These are phyloP conservation scores for Flaveria brownii DNA, from an alignment of 129 eudicot species.

Conservation along the genomic window DNA sequence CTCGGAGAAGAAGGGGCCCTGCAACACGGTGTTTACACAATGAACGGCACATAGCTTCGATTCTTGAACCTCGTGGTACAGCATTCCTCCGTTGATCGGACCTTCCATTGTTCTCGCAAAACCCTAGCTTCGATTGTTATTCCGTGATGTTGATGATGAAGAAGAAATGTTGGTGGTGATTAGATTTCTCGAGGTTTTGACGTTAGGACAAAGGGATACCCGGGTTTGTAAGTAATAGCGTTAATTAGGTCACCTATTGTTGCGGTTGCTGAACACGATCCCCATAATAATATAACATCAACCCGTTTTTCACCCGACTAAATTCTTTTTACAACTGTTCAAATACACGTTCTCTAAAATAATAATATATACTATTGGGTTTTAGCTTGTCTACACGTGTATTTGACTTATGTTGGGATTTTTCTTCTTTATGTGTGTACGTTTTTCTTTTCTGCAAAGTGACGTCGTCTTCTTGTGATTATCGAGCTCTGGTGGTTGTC, in stretches of 20 bases:
- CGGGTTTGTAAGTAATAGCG: not conserved
- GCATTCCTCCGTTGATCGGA: conserved; percentile 88
- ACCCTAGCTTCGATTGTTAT: conserved; percentile 23
- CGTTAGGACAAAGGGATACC: not conserved
- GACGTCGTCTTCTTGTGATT: too few species aligned
- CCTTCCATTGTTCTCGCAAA: conserved; percentile 47
- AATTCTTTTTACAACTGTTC: too few species aligned
- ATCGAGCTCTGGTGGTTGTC: too few species aligned
- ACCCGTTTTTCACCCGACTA: too few species aligned
- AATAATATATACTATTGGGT: too few species aligned
- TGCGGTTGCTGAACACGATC: not conserved
- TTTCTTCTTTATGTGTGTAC: too few species aligned
- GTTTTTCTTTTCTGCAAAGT: too few species aligned
- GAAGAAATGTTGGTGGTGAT: conserved; percentile 16
- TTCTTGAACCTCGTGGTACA: conserved; percentile 99
- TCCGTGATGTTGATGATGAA: conserved; percentile 16
- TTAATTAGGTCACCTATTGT: conserved; percentile 14
- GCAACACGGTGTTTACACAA: conserved; percentile 95
- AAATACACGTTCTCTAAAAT: too few species aligned
- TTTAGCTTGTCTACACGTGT: too few species aligned
- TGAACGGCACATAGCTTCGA: conserved; percentile 97
- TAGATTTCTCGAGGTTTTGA: conserved; percentile 10
- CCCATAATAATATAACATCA: not conserved
- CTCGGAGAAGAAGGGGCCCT: conserved; percentile 97
- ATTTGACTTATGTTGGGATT: too few species aligned